Evolutionary conservation across 139 green algal species (phyloP), one percentile per base, ranked within the genome.

Genomic region (Tetraselmis striata): DNA sequence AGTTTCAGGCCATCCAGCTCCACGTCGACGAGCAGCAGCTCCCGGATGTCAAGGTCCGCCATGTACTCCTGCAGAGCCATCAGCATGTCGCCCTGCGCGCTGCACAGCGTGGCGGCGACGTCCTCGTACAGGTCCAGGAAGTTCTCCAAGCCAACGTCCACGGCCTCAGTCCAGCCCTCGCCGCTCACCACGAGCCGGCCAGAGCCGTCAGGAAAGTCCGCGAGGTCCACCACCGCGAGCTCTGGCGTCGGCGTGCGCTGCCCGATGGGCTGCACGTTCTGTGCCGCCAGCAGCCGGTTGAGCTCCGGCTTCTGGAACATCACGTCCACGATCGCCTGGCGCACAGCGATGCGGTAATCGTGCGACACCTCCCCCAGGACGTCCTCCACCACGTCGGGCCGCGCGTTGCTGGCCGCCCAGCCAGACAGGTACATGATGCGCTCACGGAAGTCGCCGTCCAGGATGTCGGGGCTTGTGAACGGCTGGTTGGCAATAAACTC

Each of bases 261-360:
- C 5, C 32, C 81, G 1, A 92, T 75, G 22, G 85, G 78, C 82
- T 92, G 84, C 28, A 93, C 84, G 75, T 90, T 87, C 27, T 88
- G 85, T 23, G 88, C 88, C 26, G 84, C 59, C 45, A 92, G 77
- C 80, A 89, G 86, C 32, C 85, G 84, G 1, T 59, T 24, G 1
- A 84, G 84, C 23, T 88, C 88, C 18, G 85, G 77, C 24, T 85
- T 80, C 0, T 31, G 58, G 79, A 94, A 92, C 80, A 87, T 82
- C 28, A 87, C 77, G 45, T 93, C 83, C 30, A 94, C 87, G 30
- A 95, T 90, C 31, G 85, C 85, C 23, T 85, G 77, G 78, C 93
- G 93, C 24, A 95, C 90, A 2, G 92, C 90, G 79, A 84, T 86
- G 77, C 87, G 79, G 85, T 91, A 95, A 75, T 90, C 81, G 23